These are phyloP conservation scores for Xerocomellus intermedius DNA, from an alignment of 768 basidiomycete species.

Conservation along the genomic window DNA sequence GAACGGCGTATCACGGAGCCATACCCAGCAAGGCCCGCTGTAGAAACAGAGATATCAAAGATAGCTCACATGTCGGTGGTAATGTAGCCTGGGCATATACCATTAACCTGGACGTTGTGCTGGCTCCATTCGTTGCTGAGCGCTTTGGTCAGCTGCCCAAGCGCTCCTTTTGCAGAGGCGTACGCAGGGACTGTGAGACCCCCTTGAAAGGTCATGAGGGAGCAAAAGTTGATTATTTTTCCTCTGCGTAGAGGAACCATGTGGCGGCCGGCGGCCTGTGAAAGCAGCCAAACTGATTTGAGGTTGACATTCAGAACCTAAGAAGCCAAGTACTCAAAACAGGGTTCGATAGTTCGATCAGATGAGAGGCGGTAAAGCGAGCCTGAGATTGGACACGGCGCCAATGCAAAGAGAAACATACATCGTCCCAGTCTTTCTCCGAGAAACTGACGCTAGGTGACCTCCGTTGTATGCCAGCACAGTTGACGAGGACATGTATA, in stretches of 20 bases:
- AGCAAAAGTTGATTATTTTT: constrained; percentile 70
- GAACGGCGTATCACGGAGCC: constrained; percentile 5
- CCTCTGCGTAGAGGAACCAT: constrained; percentile 76
- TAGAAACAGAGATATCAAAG: constrained; percentile 11
- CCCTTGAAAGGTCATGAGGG: constrained; percentile 50
- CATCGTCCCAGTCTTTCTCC: constrained; percentile 72
- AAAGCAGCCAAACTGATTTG: constrained; percentile 82
- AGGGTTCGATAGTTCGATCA: constrained; percentile 8
- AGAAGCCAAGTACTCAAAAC: constrained; percentile 10
- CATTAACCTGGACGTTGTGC: constrained; percentile 86
- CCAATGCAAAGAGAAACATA: constrained; percentile 40
- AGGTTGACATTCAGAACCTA: constrained; percentile 87
- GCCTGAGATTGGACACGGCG: constrained; percentile 7
- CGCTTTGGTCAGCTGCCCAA: constrained; percentile 84
- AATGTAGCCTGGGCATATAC: constrained; percentile 86
- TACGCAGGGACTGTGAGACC: constrained; percentile 84
- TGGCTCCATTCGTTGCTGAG: constrained; percentile 92
- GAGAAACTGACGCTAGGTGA: constrained; percentile 63
- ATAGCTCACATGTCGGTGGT: constrained; percentile 77
- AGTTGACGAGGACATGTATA: constrained; percentile 68
- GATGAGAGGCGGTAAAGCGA: constrained; percentile 4
- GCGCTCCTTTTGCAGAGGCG: constrained; percentile 86
- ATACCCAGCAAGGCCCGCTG: constrained; percentile 1
- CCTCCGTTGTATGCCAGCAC: constrained; percentile 61
- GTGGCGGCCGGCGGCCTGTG: constrained; percentile 83